These are phyloP conservation scores for Termitomyces eurrhizus DNA, from an alignment of 768 basidiomycete genomes.

Conservation along the genomic window DNA sequence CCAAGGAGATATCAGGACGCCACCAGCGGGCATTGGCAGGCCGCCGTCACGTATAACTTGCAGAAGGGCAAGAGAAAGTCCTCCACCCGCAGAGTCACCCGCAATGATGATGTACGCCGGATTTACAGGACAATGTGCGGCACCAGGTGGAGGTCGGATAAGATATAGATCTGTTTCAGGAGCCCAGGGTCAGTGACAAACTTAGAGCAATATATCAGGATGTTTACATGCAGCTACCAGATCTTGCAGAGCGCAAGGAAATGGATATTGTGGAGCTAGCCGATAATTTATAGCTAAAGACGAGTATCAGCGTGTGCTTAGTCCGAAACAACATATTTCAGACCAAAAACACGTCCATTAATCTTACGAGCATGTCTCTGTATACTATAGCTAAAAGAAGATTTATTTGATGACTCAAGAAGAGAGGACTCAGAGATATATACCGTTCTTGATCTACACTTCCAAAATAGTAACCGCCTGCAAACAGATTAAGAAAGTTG, in stretches of 20 bases:
- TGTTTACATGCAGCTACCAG: conserved; percentile 77
- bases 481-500: not conserved
- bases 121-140: conserved; percentile 73
- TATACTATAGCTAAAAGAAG: conserved; percentile 53
- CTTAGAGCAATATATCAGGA: not conserved
- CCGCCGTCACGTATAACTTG: conserved; percentile 84
- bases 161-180: conserved; percentile 69
- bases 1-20: conserved; percentile 90
- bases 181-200: conserved; percentile 1
- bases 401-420: conserved; percentile 3
- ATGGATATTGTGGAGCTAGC: conserved; percentile 96
- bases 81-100: conserved; percentile 94
- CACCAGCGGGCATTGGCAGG: conserved; percentile 83
- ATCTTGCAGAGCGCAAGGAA: conserved; percentile 91
- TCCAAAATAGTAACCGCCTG: conserved; percentile 83
- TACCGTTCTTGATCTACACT: conserved; percentile 76
- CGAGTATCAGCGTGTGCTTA: conserved; percentile 9
- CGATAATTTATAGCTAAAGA: conserved; percentile 70
- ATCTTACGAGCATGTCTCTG: conserved; percentile 90
- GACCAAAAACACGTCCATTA: conserved; percentile 83
- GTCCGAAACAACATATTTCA: conserved; percentile 13
- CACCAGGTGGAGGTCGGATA: conserved; percentile 78
- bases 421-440: not conserved
- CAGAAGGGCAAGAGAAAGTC: conserved; percentile 76
- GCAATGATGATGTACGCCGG: conserved; percentile 81